A percentile compares a stretch with the other conserved stretches of the same genome.
Conservation (phyloP, 2,329 filamentous ascomycete genomes). For the Colletotrichum noveboracense region DNA sequence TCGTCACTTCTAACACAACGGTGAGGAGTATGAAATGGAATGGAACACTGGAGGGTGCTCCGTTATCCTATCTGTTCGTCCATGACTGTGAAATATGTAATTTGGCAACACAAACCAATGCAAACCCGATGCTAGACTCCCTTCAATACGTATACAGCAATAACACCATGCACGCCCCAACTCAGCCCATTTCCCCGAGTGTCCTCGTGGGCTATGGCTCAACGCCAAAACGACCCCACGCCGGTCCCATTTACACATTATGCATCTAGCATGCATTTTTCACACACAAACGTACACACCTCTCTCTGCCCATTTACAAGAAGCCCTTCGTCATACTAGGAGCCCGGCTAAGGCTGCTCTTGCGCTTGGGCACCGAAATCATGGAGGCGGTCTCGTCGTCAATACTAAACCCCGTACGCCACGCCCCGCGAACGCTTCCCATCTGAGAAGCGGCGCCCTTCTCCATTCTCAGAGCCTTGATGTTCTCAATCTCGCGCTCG, state of each 20-base stretch:
- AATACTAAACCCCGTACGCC: constrained; percentile 38
- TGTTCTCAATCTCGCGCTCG: constrained; percentile 87
- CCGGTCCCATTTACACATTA: constrained; percentile 15
- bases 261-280: not conserved
- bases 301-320: constrained; percentile 48
- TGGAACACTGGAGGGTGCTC: not conserved
- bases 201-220: not conserved
- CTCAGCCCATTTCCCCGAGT: not conserved
- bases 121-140: not conserved
- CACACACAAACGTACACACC: not conserved
- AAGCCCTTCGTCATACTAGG: constrained; percentile 82
- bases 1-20: not conserved
- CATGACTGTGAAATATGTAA: constrained; percentile 1
- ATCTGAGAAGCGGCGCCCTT: constrained; percentile 43
- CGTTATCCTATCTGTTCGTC: not conserved
- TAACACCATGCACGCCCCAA: constrained; percentile 9
- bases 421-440: constrained; percentile 33
- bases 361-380: constrained; percentile 66
- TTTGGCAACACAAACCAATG: not conserved
- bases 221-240: constrained; percentile 9
- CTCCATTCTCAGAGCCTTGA: constrained; percentile 78
- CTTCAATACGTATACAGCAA: constrained; percentile 1
- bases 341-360: constrained; percentile 67
- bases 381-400: constrained; percentile 43
- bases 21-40: not conserved